A percentile compares a stretch with the other conserved stretches of the same genome.
phyloP scores from a whole-genome alignment of 305 asterid species.

The Fraxinus floribunda region DNA sequence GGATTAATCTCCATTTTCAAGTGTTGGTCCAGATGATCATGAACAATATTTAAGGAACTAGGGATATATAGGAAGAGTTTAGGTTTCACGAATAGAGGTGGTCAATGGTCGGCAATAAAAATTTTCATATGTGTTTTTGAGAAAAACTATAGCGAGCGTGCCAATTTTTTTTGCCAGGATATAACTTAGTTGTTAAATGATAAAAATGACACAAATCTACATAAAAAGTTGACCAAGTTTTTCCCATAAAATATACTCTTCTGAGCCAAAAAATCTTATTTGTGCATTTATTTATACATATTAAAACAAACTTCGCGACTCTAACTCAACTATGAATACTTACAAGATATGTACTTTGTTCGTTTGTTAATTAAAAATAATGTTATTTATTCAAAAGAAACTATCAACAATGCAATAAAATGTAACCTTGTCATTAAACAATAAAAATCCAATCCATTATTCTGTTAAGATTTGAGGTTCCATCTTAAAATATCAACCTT shows the following conservation, averaged over 20 bases:
- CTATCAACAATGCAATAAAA: not conserved
- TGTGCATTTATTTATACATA: not conserved
- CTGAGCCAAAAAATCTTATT: not conserved
- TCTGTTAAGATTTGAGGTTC: too few species aligned
- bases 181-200: not conserved
- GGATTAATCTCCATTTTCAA: conserved; percentile 34
- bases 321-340: not conserved
- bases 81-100: conserved; percentile 10
- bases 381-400: not conserved
- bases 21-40: not conserved
- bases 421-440: not conserved
- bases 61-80: not conserved
- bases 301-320: not conserved
- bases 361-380: not conserved
- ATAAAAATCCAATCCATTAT: not conserved
- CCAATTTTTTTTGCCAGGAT: not conserved
- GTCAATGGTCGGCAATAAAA: conserved; percentile 37
- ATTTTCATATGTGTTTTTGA: not conserved
- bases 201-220: not conserved
- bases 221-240: not conserved
- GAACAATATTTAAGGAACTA: not conserved
- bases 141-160: conserved; percentile 28
- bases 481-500: too few species aligned
- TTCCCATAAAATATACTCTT: not conserved
- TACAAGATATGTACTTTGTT: not conserved